Conservation (phyloP, 768 basidiomycete species). For the Infundibulicybe gibba region DNA sequence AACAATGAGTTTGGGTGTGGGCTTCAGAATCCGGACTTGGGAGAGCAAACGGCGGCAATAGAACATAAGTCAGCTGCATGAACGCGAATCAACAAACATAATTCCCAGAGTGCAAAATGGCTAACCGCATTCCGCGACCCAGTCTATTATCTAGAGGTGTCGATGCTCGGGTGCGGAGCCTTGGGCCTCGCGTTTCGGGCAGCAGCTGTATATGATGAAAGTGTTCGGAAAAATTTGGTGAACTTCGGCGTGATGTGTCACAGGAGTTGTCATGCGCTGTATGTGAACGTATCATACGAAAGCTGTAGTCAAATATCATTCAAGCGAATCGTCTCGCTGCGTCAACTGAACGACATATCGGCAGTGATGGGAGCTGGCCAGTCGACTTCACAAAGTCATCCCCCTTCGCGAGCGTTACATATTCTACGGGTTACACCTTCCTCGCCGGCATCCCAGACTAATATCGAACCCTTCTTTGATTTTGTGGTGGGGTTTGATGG, state of each 20-base stretch:
- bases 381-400: conserved; percentile 51
- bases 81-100: conserved; percentile 8
- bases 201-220: neutral
- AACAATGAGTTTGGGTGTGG: conserved; percentile 11
- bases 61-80: conserved; percentile 68
- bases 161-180: conserved; percentile 7
- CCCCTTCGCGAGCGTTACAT: conserved; percentile 69
- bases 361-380: conserved; percentile 69
- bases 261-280: no score
- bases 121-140: conserved; percentile 58
- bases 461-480: conserved; percentile 93
- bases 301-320: no score
- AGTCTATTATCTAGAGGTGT: conserved; percentile 8
- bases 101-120: conserved; percentile 1
- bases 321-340: no score
- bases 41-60: conserved; percentile 61
- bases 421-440: conserved; percentile 86
- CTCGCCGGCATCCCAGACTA: conserved; percentile 84
- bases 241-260: conserved; percentile 4
- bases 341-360: no score
- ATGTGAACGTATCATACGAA: no score
- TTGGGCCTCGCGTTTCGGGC: conserved; percentile 1
- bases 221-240: conserved; percentile 8
- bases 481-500: conserved; percentile 92
- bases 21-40: conserved; percentile 38